phyloP scores from a whole-genome alignment of 2,329 filamentous ascomycete species.

The Pseudofabraea citricarpa region DNA sequence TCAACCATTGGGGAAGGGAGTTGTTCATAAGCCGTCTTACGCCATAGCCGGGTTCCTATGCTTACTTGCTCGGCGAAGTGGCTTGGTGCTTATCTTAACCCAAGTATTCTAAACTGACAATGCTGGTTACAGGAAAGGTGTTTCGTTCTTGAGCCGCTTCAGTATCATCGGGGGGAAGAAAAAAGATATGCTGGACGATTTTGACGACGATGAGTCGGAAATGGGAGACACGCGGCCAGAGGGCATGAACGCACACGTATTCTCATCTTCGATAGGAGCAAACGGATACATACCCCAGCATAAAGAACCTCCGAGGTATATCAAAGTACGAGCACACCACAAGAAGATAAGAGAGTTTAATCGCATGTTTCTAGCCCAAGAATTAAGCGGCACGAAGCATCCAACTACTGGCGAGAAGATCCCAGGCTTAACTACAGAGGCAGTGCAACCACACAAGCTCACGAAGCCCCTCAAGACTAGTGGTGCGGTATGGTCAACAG shows the following conservation, averaged over 20 bases:
- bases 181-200: constrained; percentile 51
- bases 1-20: too few relatives aligned
- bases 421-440: constrained; percentile 17
- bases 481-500: constrained; percentile 83
- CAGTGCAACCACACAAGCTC: constrained; percentile 22
- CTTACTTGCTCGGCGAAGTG: not conserved
- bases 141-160: constrained; percentile 82
- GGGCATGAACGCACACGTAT: constrained; percentile 77
- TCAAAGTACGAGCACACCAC: constrained; percentile 75
- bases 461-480: constrained; percentile 24
- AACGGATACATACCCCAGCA: constrained; percentile 78
- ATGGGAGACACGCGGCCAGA: constrained; percentile 64
- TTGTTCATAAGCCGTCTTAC: too few relatives aligned
- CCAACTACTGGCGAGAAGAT: constrained; percentile 25
- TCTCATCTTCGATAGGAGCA: constrained; percentile 67
- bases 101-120: constrained; percentile 7
- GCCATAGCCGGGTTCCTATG: not conserved
- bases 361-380: constrained; percentile 85
- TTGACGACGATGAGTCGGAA: constrained; percentile 62
- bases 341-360: constrained; percentile 82
- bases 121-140: constrained; percentile 61
- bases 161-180: constrained; percentile 72
- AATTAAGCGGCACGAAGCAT: constrained; percentile 62
- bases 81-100: too few relatives aligned
- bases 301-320: constrained; percentile 86